Evolutionary conservation across 164 flowering plant genomes (phyloP).

Genomic region (Amborella trichopoda): DNA sequence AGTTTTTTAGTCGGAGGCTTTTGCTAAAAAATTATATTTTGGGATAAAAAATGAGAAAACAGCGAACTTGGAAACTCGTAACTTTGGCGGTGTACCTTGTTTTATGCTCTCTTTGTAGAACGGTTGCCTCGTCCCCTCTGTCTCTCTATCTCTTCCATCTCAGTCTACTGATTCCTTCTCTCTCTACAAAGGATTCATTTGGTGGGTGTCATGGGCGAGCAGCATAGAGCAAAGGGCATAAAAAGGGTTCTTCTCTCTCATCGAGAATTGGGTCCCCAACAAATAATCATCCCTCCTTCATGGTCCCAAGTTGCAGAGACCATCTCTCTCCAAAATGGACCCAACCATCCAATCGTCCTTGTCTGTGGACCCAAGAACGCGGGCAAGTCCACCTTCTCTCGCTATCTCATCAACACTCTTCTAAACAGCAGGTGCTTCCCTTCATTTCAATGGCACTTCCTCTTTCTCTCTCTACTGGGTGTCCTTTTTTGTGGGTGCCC

Average conservation of each 20-base stretch:
- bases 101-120: no score
- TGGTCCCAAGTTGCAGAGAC: constrained; percentile 61
- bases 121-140: no score
- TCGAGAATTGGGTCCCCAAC: constrained; percentile 9
- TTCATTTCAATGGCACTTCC: not conserved
- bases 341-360: constrained; percentile 29
- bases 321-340: constrained; percentile 33
- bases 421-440: constrained; percentile 29
- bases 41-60: no score
- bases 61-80: no score
- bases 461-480: not conserved
- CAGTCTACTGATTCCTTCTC: no score
- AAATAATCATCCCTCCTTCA: constrained; percentile 37
- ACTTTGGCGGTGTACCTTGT: no score
- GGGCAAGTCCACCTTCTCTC: constrained; percentile 88
- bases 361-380: constrained; percentile 81
- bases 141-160: no score
- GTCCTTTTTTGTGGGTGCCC: no score
- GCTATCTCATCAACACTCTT: constrained; percentile 61
- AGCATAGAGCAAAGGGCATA: not conserved
- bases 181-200: no score
- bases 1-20: no score
- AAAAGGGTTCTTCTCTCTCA: constrained; percentile 3
- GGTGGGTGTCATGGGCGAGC: not conserved
- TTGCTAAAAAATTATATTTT: no score